Percentiles rank a stretch among this genome's conserved stretches.
These are phyloP conservation scores for Solanum lignicaule DNA, from an alignment of 257 asterid species.

Conservation along the genomic window DNA sequence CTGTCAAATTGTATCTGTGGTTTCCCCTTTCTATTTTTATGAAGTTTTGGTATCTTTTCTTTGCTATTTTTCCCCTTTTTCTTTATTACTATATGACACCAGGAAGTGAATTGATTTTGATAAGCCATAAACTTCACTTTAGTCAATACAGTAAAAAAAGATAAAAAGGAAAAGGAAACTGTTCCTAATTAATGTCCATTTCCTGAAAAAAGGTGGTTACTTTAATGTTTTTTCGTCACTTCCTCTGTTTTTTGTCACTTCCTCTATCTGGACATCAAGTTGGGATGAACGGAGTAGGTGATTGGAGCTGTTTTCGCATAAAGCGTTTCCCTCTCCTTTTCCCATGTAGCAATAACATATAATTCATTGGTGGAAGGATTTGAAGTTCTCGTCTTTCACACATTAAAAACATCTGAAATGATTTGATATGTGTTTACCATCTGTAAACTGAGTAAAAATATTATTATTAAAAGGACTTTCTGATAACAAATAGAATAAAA, in stretches of 20 bases:
- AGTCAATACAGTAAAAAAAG: not conserved
- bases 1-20: not conserved
- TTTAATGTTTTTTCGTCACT: not conserved
- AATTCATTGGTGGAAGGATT: not conserved
- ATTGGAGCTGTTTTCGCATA: not conserved
- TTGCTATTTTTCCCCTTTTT: not conserved
- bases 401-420: not conserved
- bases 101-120: not conserved
- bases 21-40: not conserved
- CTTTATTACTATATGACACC: not conserved
- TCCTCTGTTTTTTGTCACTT: not conserved
- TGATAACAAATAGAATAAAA: not conserved
- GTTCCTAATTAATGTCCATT: not conserved
- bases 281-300: not conserved
- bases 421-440: not conserved
- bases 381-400: not conserved
- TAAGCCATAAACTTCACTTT: not conserved
- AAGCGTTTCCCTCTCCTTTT: not conserved
- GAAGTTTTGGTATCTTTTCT: not conserved
- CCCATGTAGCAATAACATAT: not conserved
- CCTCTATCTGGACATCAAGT: not conserved
- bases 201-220: not conserved
- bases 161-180: not conserved
- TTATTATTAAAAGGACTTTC: not conserved
- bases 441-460: not conserved